Evolutionary conservation across 1,284 basidiomycete species (phyloP).

Genomic region (Paramarasmius palmivorus): DNA sequence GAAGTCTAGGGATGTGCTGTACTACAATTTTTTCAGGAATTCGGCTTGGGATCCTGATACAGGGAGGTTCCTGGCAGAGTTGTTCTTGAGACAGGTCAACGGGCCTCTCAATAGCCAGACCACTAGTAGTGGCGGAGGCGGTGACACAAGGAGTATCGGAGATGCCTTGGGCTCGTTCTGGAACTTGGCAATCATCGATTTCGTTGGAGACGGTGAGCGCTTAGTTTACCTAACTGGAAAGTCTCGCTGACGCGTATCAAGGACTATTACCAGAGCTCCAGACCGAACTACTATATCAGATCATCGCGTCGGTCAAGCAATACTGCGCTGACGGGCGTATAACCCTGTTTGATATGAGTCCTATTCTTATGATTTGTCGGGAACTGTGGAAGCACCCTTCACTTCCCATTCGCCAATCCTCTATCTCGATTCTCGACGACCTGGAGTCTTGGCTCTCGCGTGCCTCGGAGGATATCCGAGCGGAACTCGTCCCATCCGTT

Average conservation of each 20-base stretch:
- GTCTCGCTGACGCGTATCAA: background rate
- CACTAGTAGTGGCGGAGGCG: no score
- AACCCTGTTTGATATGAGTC: slow-evolving; percentile 14
- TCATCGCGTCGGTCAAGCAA: slow-evolving; percentile 8
- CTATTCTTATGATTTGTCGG: slow-evolving; percentile 11
- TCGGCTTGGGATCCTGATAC: slow-evolving; percentile 15
- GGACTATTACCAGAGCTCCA: slow-evolving; percentile 7
- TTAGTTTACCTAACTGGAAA: background rate
- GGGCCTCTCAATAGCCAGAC: background rate
- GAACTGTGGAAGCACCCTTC: slow-evolving; percentile 14
- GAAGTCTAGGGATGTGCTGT: slow-evolving; percentile 10
- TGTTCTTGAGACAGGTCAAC: slow-evolving; percentile 15
- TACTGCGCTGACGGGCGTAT: slow-evolving; percentile 12
- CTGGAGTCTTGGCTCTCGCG: slow-evolving; percentile 13
- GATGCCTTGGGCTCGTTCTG: slow-evolving; percentile 13
- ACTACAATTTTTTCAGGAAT: slow-evolving; percentile 15
- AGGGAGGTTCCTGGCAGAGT: slow-evolving; percentile 14
- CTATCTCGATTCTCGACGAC: slow-evolving; percentile 9
- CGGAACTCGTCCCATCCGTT: slow-evolving; percentile 10
- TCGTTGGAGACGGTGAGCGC: slow-evolving; percentile 14
- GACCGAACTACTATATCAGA: slow-evolving; percentile 12
- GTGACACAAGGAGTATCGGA: background rate
- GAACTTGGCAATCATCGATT: slow-evolving; percentile 11
- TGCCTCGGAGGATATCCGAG: slow-evolving; percentile 9
- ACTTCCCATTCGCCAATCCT: slow-evolving; percentile 7